Evolutionary conservation across 768 basidiomycete species (phyloP).

Genomic region (Auriculariales sp.): DNA sequence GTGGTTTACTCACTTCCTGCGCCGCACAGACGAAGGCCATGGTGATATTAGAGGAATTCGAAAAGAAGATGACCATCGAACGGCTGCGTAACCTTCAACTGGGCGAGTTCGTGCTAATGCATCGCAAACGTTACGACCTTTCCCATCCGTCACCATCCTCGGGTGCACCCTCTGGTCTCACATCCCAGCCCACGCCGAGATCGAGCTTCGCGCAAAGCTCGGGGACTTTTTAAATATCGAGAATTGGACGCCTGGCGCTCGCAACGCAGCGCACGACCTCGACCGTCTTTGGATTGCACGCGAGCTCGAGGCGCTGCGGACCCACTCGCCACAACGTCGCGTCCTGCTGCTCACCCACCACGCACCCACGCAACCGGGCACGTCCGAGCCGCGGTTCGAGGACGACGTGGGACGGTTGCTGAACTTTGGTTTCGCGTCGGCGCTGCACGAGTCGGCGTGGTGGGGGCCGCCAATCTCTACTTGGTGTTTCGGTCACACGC

Average conservation of each 20-base stretch:
- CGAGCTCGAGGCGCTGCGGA: constrained; percentile 12
- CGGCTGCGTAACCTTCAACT: background rate
- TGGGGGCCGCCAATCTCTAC: constrained; percentile 1
- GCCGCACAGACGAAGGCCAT: background rate
- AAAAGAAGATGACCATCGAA: background rate
- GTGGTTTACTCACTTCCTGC: no score
- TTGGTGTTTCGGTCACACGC: constrained; percentile 11
- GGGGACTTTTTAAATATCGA: constrained; percentile 21
- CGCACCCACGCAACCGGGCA: constrained; percentile 22
- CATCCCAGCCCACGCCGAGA: constrained; percentile 15
- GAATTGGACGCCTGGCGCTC: constrained; percentile 13
- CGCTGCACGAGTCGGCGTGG: background rate
- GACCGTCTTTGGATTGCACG: constrained; percentile 20
- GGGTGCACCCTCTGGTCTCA: constrained; percentile 27
- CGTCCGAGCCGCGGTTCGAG: constrained; percentile 15
- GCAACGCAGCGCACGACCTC: constrained; percentile 13
- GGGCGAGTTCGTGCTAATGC: constrained; percentile 19
- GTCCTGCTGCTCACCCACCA: constrained; percentile 27
- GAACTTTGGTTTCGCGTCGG: background rate
- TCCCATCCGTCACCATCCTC: constrained; percentile 19
- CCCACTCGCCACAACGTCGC: constrained; percentile 15
- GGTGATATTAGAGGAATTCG: constrained; percentile 7
- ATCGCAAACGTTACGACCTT: constrained; percentile 21
- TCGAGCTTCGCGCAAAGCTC: constrained; percentile 14
- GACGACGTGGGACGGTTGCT: background rate